Evolutionary conservation across 768 basidiomycete species (phyloP), one percentile per base, ranked within the genome.

Genomic region (Termitomyces sp.): DNA sequence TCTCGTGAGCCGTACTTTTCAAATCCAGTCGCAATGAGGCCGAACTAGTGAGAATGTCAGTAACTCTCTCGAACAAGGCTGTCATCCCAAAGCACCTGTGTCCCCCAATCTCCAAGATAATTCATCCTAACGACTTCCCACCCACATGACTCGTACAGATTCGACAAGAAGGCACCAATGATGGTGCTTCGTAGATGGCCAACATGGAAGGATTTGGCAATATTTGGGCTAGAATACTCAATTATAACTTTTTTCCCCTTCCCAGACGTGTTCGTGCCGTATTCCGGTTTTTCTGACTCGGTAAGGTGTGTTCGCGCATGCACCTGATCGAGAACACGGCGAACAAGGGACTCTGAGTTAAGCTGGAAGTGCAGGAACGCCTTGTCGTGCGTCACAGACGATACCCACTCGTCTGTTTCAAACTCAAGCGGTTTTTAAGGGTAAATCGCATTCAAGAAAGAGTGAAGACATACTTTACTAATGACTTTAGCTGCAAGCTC

Each of bases 101-200:
- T 98, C 24, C 96, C 96, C 96, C 95, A 98, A 69, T 98, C 96
- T 2, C 96, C 96, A 16, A 98, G 82, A 70, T 99, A 99, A 71
- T 99, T 99, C 73, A 98, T 77, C 2, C 89, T 82, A 39, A 83
- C 72, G n/a, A 95, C 94, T 7, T 93, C 83, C 95, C 93, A 98
- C 16, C 96, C 95, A 66, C 89, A 93, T 7, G 92, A 82, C 68
- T 87, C 88, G 79, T 98, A 96, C 44, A 98, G 66, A 73, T 98
- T 98, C 11, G 84, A 78, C 59, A 98, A 73, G 77, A 97, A 97
- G 0, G 92, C 89, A n/a, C 96, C 96, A 68, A 98, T 96, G 71
- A 99, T 99, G n/a, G 96, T 99, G 55, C 93, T 95, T 41, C 96
- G 84, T 60, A 98, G 75, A 73, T 98, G 96, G 15, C 96, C 97